Evolutionary conservation across 2,329 filamentous ascomycete species (phyloP).

Genomic region (Aspergillus quadrilineatus): DNA sequence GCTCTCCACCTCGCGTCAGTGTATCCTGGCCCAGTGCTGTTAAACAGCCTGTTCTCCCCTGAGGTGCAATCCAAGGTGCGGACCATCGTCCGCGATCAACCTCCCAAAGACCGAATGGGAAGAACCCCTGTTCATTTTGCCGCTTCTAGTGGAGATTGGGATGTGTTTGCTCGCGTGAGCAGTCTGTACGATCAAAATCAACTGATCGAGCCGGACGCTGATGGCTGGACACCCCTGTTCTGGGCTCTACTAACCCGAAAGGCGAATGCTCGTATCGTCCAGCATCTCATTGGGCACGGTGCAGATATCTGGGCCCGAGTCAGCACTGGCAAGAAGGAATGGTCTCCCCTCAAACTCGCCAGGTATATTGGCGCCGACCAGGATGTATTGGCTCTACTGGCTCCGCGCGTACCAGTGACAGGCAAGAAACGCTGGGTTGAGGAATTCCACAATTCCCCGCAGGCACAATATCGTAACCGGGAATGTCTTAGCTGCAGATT

Average conservation of each 20-base stretch:
- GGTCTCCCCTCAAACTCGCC: neutral
- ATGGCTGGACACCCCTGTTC: constrained; percentile 2
- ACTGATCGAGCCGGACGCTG: neutral
- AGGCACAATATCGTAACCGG: neutral
- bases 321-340: neutral
- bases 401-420: too few relatives aligned
- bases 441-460: neutral
- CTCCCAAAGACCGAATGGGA: neutral
- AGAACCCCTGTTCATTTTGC: neutral
- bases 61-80: neutral
- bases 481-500: neutral
- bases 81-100: neutral
- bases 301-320: neutral
- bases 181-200: neutral
- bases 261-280: neutral
- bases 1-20: neutral
- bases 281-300: neutral
- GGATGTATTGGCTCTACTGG: neutral
- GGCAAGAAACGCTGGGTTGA: neutral
- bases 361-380: neutral
- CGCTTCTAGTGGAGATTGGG: neutral
- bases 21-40: neutral
- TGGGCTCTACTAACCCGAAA: neutral
- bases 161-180: neutral
- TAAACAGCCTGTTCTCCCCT: neutral